Evolutionary conservation across 2,329 filamentous ascomycete genomes (phyloP).

Genomic region (Diatrype stigma): DNA sequence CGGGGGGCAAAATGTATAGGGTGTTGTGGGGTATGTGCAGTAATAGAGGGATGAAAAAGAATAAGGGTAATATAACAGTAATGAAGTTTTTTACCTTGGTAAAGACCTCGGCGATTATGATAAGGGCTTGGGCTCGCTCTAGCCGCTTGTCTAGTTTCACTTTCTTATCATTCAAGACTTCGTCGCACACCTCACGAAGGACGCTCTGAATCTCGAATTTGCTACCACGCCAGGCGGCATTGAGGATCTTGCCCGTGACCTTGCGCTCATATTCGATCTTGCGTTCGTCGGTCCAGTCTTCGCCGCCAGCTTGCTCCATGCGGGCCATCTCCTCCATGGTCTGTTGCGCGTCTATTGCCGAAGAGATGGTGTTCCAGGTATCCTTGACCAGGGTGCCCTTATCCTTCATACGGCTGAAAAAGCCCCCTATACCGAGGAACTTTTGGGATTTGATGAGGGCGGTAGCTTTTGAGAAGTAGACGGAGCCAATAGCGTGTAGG

Average conservation of each 20-base stretch:
- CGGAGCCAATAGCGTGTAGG: constrained; percentile 87
- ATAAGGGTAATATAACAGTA: background rate
- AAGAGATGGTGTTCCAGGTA: constrained; percentile 96
- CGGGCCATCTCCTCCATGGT: constrained; percentile 99
- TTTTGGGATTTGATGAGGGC: constrained; percentile 92
- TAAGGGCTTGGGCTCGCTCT: constrained; percentile 84
- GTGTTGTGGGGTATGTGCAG: background rate
- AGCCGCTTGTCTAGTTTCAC: constrained; percentile 79
- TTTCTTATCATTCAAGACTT: constrained; percentile 73
- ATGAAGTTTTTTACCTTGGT: constrained; percentile 74
- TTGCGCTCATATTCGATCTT: constrained; percentile 91
- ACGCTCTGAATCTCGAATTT: constrained; percentile 98
- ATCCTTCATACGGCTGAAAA: constrained; percentile 90
- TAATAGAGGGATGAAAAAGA: background rate
- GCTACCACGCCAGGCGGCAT: constrained; percentile 91
- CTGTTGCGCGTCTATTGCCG: constrained; percentile 93
- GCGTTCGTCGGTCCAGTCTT: constrained; percentile 98
- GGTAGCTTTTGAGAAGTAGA: constrained; percentile 83
- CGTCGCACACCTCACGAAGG: constrained; percentile 88
- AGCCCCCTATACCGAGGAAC: constrained; percentile 91
- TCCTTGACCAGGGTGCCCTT: constrained; percentile 97
- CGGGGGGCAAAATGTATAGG: background rate
- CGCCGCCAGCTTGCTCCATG: constrained; percentile 87
- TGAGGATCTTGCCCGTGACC: constrained; percentile 96
- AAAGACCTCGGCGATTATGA: constrained; percentile 86